phyloP scores from a whole-genome alignment of 768 basidiomycete species.

The Leucocoprinus birnbaumii region DNA sequence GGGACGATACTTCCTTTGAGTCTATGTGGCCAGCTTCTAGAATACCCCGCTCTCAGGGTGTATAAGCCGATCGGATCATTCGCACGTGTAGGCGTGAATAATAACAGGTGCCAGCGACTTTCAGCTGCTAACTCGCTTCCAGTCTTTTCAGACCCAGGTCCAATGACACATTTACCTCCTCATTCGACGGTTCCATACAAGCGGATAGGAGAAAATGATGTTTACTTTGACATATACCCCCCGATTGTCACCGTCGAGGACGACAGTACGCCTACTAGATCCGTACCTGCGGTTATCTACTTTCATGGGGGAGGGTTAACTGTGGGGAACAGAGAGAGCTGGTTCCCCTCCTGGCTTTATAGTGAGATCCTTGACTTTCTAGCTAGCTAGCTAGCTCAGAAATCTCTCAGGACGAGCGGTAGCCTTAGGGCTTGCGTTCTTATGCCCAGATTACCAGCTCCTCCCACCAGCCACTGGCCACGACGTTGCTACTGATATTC shows the following conservation, averaged over 20 bases:
- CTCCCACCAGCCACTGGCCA: slow-evolving; percentile 52
- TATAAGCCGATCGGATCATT: no score
- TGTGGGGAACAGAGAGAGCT: slow-evolving; percentile 54
- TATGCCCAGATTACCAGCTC: slow-evolving; percentile 64
- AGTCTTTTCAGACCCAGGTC: no score
- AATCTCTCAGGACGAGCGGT: slow-evolving; percentile 39
- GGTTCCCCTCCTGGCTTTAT: slow-evolving; percentile 66
- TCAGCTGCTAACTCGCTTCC: no score
- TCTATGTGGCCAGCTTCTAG: no score
- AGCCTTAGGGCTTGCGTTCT: slow-evolving; percentile 49
- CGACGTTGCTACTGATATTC: slow-evolving; percentile 55
- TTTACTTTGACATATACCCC: slow-evolving; percentile 21
- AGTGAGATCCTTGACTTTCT: slow-evolving; percentile 30
- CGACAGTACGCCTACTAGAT: no score
- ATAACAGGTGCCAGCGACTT: no score
- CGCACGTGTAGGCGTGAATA: no score
- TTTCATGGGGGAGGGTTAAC: slow-evolving; percentile 58
- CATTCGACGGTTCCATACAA: slow-evolving; percentile 20
- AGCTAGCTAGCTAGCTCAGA: not conserved
- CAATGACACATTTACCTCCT: slow-evolving; percentile 1
- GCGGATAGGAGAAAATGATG: slow-evolving; percentile 2
- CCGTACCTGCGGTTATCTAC: slow-evolving; percentile 36
- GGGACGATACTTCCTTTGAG: no score
- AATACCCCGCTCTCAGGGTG: no score
- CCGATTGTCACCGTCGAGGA: slow-evolving; percentile 15